Conservation (phyloP, 768 basidiomycete species). For the Serendipita sp. region DNA sequence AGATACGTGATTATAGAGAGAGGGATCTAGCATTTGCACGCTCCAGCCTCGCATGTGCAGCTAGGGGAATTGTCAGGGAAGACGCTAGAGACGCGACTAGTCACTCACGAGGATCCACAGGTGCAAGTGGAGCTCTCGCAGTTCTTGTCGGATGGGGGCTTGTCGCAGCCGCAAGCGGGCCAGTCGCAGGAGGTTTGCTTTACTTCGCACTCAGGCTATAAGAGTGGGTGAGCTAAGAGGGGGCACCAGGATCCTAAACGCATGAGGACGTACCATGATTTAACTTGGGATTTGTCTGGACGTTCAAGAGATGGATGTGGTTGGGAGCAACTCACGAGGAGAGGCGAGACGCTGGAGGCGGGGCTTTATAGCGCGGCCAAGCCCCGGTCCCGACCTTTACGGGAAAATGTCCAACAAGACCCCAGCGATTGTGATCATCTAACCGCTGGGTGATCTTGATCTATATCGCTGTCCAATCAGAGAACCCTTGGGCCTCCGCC, state of each 20-base stretch:
- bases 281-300: not conserved
- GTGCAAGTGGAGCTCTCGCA: not conserved
- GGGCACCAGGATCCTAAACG: not conserved
- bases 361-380: too few species aligned
- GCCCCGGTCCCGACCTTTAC: too few species aligned
- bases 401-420: too few species aligned
- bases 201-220: not conserved
- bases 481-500: not conserved
- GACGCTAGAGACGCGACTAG: not conserved
- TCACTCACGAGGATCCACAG: not conserved
- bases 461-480: conserved; percentile 5
- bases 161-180: conserved; percentile 42
- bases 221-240: not conserved
- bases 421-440: not conserved
- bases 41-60: not conserved
- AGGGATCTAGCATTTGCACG: conserved; percentile 1
- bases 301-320: not conserved
- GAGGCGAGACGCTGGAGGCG: too few species aligned
- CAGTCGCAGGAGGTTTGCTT: conserved; percentile 5
- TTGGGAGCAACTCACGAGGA: not conserved
- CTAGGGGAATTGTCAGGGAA: not conserved
- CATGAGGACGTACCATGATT: not conserved
- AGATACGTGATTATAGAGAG: not conserved
- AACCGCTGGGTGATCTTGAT: not conserved
- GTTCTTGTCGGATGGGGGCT: conserved; percentile 24